phyloP scores from a whole-genome alignment of 176 grass and related monocot genomes.

The Eleusine coracana region DNA sequence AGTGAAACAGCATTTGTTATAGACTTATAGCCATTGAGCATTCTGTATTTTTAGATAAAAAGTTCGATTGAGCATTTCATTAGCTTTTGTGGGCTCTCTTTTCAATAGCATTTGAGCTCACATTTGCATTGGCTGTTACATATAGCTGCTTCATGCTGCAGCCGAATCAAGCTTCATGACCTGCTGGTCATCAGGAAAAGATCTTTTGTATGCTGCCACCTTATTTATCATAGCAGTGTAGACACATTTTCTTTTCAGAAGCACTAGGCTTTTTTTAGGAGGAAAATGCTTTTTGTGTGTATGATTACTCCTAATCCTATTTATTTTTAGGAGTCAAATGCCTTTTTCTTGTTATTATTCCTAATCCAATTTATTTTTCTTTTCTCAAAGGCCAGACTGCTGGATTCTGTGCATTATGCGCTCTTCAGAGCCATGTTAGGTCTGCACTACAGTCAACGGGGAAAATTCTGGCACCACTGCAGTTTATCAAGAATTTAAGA shows the following conservation, averaged over 20 bases:
- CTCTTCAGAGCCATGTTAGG: conserved; percentile 79
- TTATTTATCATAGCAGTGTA: conserved; percentile 2
- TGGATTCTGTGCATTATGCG: conserved; percentile 80
- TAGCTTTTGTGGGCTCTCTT: no score
- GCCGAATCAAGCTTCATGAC: not conserved
- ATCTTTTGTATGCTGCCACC: not conserved
- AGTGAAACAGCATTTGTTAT: conserved; percentile 5
- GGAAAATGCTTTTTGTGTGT: not conserved
- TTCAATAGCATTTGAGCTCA: not conserved
- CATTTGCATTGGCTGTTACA: conserved; percentile 15
- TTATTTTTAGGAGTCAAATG: not conserved
- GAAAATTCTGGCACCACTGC: conserved; percentile 70
- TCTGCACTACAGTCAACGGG: conserved; percentile 70
- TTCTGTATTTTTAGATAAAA: not conserved
- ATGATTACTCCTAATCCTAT: conserved; percentile 9
- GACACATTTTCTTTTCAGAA: not conserved
- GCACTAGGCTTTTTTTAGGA: not conserved
- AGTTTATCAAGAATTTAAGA: conserved; percentile 74
- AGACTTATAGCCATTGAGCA: conserved; percentile 6
- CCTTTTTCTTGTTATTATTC: not conserved
- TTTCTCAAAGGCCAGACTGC: conserved; percentile 48
- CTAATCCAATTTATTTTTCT: conserved; percentile 31
- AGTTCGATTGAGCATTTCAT: not conserved
- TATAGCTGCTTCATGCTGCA: not conserved
- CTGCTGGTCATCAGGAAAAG: not conserved